Evolutionary conservation across 2,329 filamentous ascomycete species (phyloP).

Genomic region (Fusarium algeriense): DNA sequence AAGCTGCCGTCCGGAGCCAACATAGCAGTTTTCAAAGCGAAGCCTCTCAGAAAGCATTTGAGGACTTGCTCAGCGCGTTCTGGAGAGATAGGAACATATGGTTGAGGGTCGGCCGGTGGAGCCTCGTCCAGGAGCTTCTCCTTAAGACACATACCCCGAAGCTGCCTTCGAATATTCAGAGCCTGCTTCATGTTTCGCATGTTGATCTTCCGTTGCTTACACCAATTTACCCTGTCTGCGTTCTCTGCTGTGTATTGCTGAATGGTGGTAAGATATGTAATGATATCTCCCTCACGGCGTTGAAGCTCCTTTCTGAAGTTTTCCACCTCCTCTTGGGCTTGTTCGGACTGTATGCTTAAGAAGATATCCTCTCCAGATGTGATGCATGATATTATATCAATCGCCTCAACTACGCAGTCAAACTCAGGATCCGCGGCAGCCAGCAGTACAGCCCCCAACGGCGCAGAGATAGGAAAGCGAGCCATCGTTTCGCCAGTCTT

Average conservation of each 20-base stretch:
- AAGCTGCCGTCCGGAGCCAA: slow-evolving; percentile 72
- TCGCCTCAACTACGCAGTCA: slow-evolving; percentile 82
- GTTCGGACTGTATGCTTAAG: slow-evolving; percentile 68
- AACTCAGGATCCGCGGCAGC: slow-evolving; percentile 78
- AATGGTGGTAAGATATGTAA: slow-evolving; percentile 73
- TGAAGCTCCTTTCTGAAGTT: slow-evolving; percentile 67
- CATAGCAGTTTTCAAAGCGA: slow-evolving; percentile 70
- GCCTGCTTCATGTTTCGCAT: slow-evolving; percentile 72
- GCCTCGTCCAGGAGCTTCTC: slow-evolving; percentile 63
- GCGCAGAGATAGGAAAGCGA: slow-evolving; percentile 83
- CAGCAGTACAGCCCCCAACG: slow-evolving; percentile 84
- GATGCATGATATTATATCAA: slow-evolving; percentile 82
- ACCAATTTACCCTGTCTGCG: slow-evolving; percentile 68
- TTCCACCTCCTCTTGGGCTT: slow-evolving; percentile 66
- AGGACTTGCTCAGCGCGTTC: slow-evolving; percentile 67
- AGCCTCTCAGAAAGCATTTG: slow-evolving; percentile 72
- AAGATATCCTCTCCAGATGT: slow-evolving; percentile 74
- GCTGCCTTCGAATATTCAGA: slow-evolving; percentile 71
- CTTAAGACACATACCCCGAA: slow-evolving; percentile 67
- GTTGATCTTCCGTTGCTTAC: slow-evolving; percentile 68
- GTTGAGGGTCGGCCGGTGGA: slow-evolving; percentile 65
- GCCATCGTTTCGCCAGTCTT: slow-evolving; percentile 81
- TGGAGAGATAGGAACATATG: slow-evolving; percentile 66
- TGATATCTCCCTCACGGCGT: slow-evolving; percentile 73
- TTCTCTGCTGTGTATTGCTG: slow-evolving; percentile 71